Evolutionary conservation across 345 rosid species (phyloP).

Genomic region (Ricinus communis): DNA sequence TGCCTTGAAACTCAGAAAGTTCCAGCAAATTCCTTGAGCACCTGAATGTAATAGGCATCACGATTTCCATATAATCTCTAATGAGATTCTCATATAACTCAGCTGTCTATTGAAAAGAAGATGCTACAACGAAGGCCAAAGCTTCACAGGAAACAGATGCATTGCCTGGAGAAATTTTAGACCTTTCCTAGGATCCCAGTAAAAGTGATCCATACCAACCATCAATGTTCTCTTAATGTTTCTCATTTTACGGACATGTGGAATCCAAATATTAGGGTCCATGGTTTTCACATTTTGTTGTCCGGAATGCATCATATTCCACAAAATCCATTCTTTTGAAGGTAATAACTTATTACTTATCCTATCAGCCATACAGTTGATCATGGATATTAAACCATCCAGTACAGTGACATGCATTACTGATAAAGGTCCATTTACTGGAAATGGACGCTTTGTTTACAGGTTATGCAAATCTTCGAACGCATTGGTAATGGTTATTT

Average conservation of each 20-base stretch:
- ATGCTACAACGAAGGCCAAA: constrained; percentile 68
- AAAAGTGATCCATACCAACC: constrained; percentile 71
- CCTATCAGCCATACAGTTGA: constrained; percentile 64
- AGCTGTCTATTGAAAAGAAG: constrained; percentile 62
- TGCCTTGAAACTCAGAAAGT: constrained; percentile 63
- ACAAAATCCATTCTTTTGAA: constrained; percentile 38
- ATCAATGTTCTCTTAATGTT: constrained; percentile 54
- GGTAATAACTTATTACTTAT: constrained; percentile 41
- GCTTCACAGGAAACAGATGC: constrained; percentile 64
- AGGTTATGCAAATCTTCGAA: constrained; percentile 66
- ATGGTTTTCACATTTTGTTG: constrained; percentile 50
- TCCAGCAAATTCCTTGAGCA: constrained; percentile 69
- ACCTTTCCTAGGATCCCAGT: constrained; percentile 65
- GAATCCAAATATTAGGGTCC: constrained; percentile 62
- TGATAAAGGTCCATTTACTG: constrained; percentile 68
- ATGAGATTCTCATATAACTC: constrained; percentile 68
- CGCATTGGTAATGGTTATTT: constrained; percentile 60
- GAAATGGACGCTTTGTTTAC: constrained; percentile 67
- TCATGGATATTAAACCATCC: constrained; percentile 61
- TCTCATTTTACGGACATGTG: constrained; percentile 55
- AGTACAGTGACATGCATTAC: constrained; percentile 72
- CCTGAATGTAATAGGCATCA: constrained; percentile 69
- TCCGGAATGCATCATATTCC: constrained; percentile 58
- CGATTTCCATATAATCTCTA: constrained; percentile 71
- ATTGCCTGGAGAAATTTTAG: constrained; percentile 63